Percentiles rank a stretch among this genome's conserved stretches.
These are phyloP conservation scores for Solanum habrochaites DNA, from an alignment of 257 asterid genomes.

Conservation along the genomic window DNA sequence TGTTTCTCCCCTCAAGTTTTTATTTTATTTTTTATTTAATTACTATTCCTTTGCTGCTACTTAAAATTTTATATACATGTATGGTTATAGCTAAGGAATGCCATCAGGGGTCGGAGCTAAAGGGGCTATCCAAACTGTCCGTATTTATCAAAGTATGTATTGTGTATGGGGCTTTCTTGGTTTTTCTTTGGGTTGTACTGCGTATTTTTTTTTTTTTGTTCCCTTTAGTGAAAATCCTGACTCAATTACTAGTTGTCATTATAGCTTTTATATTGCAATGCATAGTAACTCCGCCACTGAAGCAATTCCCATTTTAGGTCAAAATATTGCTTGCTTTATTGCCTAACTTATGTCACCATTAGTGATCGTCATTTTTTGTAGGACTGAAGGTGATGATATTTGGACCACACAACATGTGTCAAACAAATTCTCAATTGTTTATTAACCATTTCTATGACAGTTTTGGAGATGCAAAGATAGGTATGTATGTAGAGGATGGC, in stretches of 20 bases:
- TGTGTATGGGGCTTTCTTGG: background rate
- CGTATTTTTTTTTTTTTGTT: background rate
- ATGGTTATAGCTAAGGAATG: background rate
- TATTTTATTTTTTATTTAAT: background rate
- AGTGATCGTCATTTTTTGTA: background rate
- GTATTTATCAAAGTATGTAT: background rate
- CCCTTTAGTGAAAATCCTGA: background rate
- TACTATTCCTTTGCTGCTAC: background rate
- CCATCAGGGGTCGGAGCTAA: background rate
- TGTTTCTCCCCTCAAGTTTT: background rate
- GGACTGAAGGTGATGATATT: background rate
- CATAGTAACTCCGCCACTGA: background rate
- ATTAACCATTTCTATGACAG: background rate
- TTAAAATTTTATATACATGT: background rate
- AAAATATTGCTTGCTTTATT: background rate
- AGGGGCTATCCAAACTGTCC: background rate
- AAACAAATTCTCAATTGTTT: background rate
- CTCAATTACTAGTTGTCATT: background rate
- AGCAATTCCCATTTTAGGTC: background rate
- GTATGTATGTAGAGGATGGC: background rate
- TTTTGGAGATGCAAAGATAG: background rate
- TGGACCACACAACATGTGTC: background rate
- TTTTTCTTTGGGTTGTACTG: background rate
- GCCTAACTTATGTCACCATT: background rate
- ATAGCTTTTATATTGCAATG: background rate